Percentiles rank a stretch among this genome's conserved stretches.
Conservation (phyloP, 2,329 filamentous ascomycete species). For the Stachybotrys chlorohalonatus region DNA sequence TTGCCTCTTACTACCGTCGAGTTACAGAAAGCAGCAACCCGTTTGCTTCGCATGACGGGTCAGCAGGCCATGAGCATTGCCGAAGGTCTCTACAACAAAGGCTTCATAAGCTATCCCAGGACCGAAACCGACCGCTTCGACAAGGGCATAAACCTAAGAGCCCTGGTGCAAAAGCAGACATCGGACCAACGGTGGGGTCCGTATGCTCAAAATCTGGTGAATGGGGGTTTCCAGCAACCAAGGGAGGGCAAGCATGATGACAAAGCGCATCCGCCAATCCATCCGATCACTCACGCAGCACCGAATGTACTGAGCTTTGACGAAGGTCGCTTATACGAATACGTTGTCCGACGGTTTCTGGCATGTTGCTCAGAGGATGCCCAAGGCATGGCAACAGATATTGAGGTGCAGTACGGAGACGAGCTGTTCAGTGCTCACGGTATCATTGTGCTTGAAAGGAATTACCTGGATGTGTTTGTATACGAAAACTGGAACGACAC, state of each 20-base stretch:
- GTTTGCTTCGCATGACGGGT: conserved; percentile 82
- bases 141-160: conserved; percentile 72
- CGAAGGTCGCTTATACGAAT: conserved; percentile 80
- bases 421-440: conserved; percentile 79
- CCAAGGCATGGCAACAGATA: conserved; percentile 72
- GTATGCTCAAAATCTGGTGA: conserved; percentile 67
- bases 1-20: conserved; percentile 92
- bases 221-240: conserved; percentile 72
- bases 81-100: conserved; percentile 82
- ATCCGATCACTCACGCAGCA: conserved; percentile 80
- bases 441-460: conserved; percentile 74
- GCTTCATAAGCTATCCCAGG: conserved; percentile 94
- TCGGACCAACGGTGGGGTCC: conserved; percentile 68
- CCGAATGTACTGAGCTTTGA: conserved; percentile 53
- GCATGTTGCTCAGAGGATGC: conserved; percentile 96
- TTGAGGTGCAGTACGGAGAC: conserved; percentile 75
- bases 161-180: conserved; percentile 74
- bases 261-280: conserved; percentile 94
- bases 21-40: conserved; percentile 88
- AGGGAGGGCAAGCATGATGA: conserved; percentile 83
- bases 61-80: conserved; percentile 83
- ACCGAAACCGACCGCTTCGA: conserved; percentile 98
- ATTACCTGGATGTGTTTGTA: conserved; percentile 90
- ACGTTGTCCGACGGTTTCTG: conserved; percentile 82
- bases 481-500: conserved; percentile 96